These are phyloP conservation scores for Aspergillus pseudotamarii DNA, from an alignment of 2,329 filamentous ascomycete genomes.

Conservation along the genomic window DNA sequence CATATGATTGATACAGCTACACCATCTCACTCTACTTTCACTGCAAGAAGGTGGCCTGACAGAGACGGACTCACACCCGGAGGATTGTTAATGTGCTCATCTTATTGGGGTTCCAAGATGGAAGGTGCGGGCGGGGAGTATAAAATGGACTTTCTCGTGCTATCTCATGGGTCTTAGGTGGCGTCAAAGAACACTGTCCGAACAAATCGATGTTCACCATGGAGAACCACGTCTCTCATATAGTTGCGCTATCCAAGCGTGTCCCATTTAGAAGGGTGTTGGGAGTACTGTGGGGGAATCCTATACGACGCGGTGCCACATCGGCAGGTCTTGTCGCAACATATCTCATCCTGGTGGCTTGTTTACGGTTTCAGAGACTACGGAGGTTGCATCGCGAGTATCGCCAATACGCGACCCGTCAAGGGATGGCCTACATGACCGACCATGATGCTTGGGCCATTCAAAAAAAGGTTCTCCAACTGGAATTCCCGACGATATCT, in stretches of 20 bases:
- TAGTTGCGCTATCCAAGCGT: background rate
- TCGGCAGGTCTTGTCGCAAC: slow-evolving; percentile 7
- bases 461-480: slow-evolving; percentile 46
- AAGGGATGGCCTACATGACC: slow-evolving; percentile 54
- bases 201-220: background rate
- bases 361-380: slow-evolving; percentile 33
- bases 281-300: slow-evolving; percentile 5
- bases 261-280: slow-evolving; percentile 10
- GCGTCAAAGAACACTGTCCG: background rate
- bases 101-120: background rate
- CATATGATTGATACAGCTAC: slow-evolving; percentile 5
- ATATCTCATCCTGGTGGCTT: slow-evolving; percentile 28
- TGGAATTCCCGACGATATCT: slow-evolving; percentile 59
- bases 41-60: background rate
- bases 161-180: no score
- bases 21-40: background rate
- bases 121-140: background rate
- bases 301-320: slow-evolving; percentile 10
- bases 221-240: slow-evolving; percentile 10
- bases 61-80: background rate
- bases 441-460: slow-evolving; percentile 56
- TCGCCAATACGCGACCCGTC: slow-evolving; percentile 44
- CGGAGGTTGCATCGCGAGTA: slow-evolving; percentile 42
- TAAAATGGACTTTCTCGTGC: background rate
- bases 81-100: background rate